Conservation (phyloP, 768 basidiomycete species). For the Tulasnella sp. region DNA sequence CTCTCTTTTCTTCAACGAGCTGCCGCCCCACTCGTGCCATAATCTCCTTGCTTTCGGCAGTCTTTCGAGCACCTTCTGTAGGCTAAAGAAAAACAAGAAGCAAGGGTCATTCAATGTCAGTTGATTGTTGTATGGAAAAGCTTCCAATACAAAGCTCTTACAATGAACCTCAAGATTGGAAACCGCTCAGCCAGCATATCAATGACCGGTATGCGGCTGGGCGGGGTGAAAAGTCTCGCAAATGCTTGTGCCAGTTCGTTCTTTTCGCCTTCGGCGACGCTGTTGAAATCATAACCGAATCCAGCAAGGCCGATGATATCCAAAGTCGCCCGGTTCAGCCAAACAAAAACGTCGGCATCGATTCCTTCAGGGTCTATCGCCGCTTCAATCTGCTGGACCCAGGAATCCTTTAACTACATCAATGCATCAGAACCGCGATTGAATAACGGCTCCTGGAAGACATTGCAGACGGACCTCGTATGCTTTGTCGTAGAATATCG, state of each 20-base stretch:
- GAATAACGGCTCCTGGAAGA: neutral
- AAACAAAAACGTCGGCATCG: neutral
- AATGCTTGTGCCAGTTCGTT: conserved; percentile 40
- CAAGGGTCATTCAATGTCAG: neutral
- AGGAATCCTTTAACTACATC: conserved; percentile 12
- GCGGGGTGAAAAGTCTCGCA: conserved; percentile 33
- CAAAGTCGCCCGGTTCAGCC: conserved; percentile 9
- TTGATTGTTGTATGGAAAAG: neutral
- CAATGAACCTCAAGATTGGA: conserved; percentile 22
- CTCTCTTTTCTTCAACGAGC: conserved; percentile 39
- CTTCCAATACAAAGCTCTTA: neutral
- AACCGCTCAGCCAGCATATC: conserved; percentile 35
- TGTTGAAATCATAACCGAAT: conserved; percentile 41
- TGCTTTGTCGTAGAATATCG: conserved; percentile 57
- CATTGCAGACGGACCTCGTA: conserved; percentile 42
- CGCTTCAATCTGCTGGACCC: neutral
- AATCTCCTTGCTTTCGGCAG: neutral
- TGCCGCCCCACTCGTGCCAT: conserved; percentile 15
- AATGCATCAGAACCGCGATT: neutral
- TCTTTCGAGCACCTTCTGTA: neutral
- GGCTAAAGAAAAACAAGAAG: neutral
- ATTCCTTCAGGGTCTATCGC: neutral
- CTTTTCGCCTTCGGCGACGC: conserved; percentile 35
- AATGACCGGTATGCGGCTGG: conserved; percentile 40
- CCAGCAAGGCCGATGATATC: conserved; percentile 37